Conservation (phyloP, 495 filamentous ascomycete species). For the Aspergillus steynii region DNA sequence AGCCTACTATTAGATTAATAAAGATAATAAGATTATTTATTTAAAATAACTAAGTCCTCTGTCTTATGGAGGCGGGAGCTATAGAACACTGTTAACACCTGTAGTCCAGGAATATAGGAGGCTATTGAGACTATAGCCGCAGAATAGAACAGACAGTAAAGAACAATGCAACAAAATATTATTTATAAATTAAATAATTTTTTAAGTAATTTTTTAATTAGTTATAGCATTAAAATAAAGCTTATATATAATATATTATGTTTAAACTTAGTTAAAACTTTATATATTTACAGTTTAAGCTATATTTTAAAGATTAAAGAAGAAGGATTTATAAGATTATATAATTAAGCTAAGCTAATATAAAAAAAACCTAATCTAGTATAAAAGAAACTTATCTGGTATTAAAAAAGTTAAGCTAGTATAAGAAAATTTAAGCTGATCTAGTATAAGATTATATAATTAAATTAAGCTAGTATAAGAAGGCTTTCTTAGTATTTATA, state of each 20-base stretch:
- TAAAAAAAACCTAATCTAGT: too few species aligned
- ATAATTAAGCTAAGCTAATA: too few species aligned
- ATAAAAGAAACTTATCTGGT: too few species aligned
- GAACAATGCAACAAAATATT: background rate
- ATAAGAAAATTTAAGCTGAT: conserved; percentile 8
- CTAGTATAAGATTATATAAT: conserved; percentile 5
- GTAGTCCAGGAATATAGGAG: too few species aligned
- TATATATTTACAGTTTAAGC: background rate
- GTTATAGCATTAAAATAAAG: conserved; percentile 15
- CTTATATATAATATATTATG: conserved; percentile 19
- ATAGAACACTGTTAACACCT: too few species aligned
- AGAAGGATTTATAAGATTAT: background rate
- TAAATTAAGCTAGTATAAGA: background rate
- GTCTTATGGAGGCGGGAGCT: too few species aligned
- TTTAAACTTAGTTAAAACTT: background rate
- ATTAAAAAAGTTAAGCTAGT: too few species aligned
- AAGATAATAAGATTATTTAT: too few species aligned
- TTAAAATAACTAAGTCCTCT: too few species aligned
- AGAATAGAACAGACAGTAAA: background rate
- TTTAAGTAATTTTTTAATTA: conserved; percentile 15
- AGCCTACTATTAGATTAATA: too few species aligned
- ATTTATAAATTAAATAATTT: conserved; percentile 21
- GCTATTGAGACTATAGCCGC: too few species aligned
- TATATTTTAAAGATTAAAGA: conserved; percentile 11
- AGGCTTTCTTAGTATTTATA: conserved; percentile 1